Evolutionary conservation across 179 eudicot species (phyloP), one percentile per base, ranked within the genome.

Genomic region (Drosera spatulata): DNA sequence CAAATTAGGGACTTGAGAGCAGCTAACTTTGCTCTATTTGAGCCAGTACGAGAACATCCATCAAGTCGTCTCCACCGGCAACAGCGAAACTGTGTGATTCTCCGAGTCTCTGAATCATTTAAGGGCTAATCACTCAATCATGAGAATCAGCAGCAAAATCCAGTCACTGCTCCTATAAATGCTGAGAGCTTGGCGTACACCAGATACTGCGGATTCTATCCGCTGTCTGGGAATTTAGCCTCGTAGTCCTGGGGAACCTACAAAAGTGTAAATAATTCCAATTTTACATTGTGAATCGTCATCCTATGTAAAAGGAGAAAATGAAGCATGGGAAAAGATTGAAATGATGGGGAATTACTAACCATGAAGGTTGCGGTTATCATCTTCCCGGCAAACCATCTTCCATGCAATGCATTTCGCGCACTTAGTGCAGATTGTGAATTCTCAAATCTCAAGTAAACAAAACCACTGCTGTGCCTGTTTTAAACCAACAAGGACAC

Each of bases 311-410:
- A 53, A 6, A 53, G 12, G n/a, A 13, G 41, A 3, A 53, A 48
- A 42, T 48, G 10, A 10, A 33, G 22, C 50, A 43, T 48, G 9
- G 33, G 33, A 44, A 42, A 15, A n/a, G 11, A 5, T 2, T 11
- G 10, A 3, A 10, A 10, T 7, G 22, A n/a, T 8, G 42, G n/a
- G 40, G 38, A 33, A 5, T 68, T 70, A 87, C 97, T 68, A 68
- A 90, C 97, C 88, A 90, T 74, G 73, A 76, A 90, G 53, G 81
- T 79, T 8, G 97, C 95, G 40, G 85, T 82, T 67, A 90, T 87
- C 97, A 90, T 85, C 85, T 87, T 90, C 50, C 95, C 95, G 40
- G 97, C 95, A 81, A 87, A 90, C 93, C 95, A 90, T 73, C 97
- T 76, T 50, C 93, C 90, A 65, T 90, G 90, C 38, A 90, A 83